phyloP scores from a whole-genome alignment of 2,329 filamentous ascomycete species.

The Tolypocladium pustulatum region DNA sequence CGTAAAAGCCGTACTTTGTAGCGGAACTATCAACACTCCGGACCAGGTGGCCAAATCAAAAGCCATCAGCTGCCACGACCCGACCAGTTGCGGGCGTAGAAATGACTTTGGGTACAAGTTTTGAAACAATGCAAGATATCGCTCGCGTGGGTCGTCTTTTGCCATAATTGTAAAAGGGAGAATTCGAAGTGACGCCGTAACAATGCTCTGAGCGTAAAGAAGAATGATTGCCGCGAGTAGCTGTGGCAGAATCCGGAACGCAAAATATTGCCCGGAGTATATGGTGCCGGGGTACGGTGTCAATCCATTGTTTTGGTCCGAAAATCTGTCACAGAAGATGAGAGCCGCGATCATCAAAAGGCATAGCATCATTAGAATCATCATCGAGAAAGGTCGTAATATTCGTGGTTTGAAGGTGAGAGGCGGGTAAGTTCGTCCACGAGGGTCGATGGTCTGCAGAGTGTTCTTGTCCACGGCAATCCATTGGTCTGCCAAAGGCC shows the following conservation, averaged over 20 bases:
- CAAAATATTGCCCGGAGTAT: conserved; percentile 67
- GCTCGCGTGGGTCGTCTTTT: conserved; percentile 45
- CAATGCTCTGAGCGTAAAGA: conserved; percentile 66
- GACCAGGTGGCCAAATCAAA: conserved; percentile 66
- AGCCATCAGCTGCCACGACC: conserved; percentile 55
- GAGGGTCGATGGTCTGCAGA: conserved; percentile 25
- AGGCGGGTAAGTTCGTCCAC: conserved; percentile 28
- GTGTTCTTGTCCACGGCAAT: conserved; percentile 23
- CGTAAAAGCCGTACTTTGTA: conserved; percentile 69
- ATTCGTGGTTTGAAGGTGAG: conserved; percentile 64
- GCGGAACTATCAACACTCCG: conserved; percentile 66
- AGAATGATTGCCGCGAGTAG: conserved; percentile 61
- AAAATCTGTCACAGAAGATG: conserved; percentile 63
- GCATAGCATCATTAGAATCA: conserved; percentile 49
- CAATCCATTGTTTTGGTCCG: conserved; percentile 51
- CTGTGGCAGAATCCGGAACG: conserved; percentile 78
- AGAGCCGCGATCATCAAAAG: conserved; percentile 62
- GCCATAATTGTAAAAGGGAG: conserved; percentile 73
- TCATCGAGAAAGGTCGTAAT: conserved; percentile 56
- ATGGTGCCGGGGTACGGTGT: conserved; percentile 55
- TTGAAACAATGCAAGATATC: conserved; percentile 57
- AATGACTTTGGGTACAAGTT: conserved; percentile 62
- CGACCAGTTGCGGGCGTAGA: conserved; percentile 45
- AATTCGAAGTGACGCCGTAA: conserved; percentile 63
- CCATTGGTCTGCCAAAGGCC: conserved; percentile 12